Conservation (phyloP, 2,329 filamentous ascomycete genomes). For the Pseudopyrenochaeta lycopersici region DNA sequence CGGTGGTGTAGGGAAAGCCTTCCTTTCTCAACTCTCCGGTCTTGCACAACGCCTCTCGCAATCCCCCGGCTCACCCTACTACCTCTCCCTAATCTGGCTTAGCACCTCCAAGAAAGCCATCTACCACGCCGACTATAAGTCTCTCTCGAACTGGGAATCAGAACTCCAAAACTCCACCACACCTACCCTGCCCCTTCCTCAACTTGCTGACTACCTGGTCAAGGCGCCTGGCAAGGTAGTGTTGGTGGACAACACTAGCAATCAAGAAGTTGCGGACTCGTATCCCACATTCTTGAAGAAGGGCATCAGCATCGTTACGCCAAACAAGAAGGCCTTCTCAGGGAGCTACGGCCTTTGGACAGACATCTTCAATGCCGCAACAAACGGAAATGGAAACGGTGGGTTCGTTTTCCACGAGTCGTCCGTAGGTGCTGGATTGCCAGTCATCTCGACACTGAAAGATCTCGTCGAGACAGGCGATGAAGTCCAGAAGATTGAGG, state of each 20-base stretch:
- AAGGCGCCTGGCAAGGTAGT: conserved; percentile 80
- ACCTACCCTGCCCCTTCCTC: conserved; percentile 71
- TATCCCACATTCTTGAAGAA: conserved; percentile 84
- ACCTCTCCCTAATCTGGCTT: conserved; percentile 83
- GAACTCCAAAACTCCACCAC: conserved; percentile 71
- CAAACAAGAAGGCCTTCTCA: conserved; percentile 98
- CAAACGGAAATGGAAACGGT: conserved; percentile 67
- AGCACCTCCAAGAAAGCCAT: conserved; percentile 86
- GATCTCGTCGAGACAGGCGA: conserved; percentile 96
- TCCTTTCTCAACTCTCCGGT: conserved; percentile 80
- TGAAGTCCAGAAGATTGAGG: conserved; percentile 89
- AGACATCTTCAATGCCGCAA: conserved; percentile 80
- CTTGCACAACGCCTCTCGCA: conserved; percentile 68
- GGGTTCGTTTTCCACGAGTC: conserved; percentile 95
- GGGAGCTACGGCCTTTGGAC: conserved; percentile 83
- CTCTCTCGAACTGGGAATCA: conserved; percentile 67
- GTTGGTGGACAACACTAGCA: conserved; percentile 95
- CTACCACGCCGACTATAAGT: conserved; percentile 75
- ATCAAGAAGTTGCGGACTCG: conserved; percentile 80
- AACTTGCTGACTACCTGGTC: conserved; percentile 80
- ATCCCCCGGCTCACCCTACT: conserved; percentile 65
- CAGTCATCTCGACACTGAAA: conserved; percentile 90
- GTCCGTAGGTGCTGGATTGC: conserved; percentile 90
- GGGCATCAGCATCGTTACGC: conserved; percentile 91
- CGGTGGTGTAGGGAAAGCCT: conserved; percentile 91